Evolutionary conservation across 2,329 filamentous ascomycete genomes (phyloP).

Genomic region (Monosporascus sp.): DNA sequence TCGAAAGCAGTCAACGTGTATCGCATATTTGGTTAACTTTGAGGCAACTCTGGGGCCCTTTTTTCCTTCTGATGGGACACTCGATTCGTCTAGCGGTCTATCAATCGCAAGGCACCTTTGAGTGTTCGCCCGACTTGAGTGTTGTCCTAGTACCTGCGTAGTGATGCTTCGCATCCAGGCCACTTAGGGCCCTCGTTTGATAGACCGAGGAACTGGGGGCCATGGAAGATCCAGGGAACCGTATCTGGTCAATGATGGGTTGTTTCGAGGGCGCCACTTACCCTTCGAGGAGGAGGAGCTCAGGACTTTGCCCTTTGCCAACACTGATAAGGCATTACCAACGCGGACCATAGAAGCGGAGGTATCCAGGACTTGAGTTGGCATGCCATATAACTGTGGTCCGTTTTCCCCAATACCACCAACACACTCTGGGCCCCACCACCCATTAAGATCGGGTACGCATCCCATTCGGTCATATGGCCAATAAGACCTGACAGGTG

Average conservation of each 20-base stretch:
- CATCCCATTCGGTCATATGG: neutral
- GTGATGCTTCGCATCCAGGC: neutral
- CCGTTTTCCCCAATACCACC: neutral
- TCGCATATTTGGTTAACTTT: neutral
- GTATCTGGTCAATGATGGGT: neutral
- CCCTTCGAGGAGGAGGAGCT: neutral
- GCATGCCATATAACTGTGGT: neutral
- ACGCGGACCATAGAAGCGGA: neutral
- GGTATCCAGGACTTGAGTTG: neutral
- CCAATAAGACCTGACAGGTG: neutral
- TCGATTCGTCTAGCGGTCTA: neutral
- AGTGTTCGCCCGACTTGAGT: neutral
- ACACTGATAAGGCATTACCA: neutral
- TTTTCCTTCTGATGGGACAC: neutral
- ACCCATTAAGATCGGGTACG: neutral
- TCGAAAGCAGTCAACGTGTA: neutral
- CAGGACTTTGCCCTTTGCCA: neutral
- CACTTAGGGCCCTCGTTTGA: neutral
- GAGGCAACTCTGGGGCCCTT: neutral
- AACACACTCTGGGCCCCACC: neutral
- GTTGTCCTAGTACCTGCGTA: neutral
- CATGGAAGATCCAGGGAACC: neutral
- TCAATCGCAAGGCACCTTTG: neutral
- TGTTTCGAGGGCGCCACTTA: neutral
- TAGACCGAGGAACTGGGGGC: neutral